Base-by-base conservation (phyloP, 2,329 filamentous ascomycete species). In the Leptodontidium sp. region DNA sequence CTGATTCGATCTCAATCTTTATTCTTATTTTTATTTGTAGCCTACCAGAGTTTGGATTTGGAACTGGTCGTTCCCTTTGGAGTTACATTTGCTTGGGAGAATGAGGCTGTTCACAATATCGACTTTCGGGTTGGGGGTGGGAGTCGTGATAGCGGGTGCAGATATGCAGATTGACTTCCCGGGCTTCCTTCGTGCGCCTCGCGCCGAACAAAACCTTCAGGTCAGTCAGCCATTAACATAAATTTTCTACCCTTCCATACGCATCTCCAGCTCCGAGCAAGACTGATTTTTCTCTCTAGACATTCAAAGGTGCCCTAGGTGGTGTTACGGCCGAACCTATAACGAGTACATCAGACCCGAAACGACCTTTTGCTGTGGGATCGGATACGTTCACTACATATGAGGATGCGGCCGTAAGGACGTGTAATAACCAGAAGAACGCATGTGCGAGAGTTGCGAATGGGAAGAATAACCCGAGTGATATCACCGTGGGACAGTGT, bases 401-500 rank as follows among this genome's bases (percentile, higher is more conserved):
- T 62, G 6, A 24, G 5, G 29, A 50, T 21, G 72, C 72, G 8
- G 68, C 63, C 2, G 49, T 65, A 21, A 14, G 72, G 11, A 63
- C 66, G n/a, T 74, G 73, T 26, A 65, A 67, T 45, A 70, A 69
- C 35, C 73, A 74, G 55, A 58, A 72, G 26, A 74, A 72, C 53
- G 57, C 65, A 11, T 74, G 73, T 62, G 67, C 71, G 14, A 24
- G 64, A 14, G 26, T 70, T 17, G 69, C 70, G 12, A 73, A 73
- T 49, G 52, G 49, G 24, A 40, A 32, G 24, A 61, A 65, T 17
- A 70, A 68, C 9, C 35, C 43, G 7, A 57, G 32, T 61, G 67
- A 43, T 7, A 47, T 72, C 6, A 69, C 66, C n/a, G 67, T 70
- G 7, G 52, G 17, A 9, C 38, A 71, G 15, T 72, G 73, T 65